Evolutionary conservation across 495 filamentous ascomycete species (phyloP).

Genomic region (Rostrohypoxylon terebratum): DNA sequence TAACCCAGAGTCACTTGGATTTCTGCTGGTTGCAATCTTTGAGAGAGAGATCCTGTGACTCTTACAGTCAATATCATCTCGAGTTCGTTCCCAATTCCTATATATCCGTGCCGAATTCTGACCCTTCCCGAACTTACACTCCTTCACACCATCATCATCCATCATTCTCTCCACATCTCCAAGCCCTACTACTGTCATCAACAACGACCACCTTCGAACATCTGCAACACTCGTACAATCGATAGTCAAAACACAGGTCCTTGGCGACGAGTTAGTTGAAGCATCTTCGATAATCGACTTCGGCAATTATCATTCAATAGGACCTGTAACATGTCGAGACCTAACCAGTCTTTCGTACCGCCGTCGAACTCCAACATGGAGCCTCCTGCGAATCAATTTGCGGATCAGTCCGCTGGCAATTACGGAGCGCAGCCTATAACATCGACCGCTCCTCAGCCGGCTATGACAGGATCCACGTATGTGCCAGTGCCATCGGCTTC

Average conservation of each 20-base stretch:
- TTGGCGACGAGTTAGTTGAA: conserved; percentile 2
- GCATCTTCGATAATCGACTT: not conserved
- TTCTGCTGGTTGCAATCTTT: not conserved
- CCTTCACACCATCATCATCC: not conserved
- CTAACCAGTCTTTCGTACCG: not conserved
- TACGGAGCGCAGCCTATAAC: not conserved
- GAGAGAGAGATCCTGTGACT: not conserved
- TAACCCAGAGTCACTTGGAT: not conserved
- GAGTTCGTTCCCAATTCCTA: not conserved
- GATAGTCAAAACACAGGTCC: not conserved
- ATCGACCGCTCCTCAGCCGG: conserved; percentile 14
- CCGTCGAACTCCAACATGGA: not conserved
- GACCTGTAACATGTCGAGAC: not conserved
- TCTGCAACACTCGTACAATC: not conserved
- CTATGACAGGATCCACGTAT: conserved; percentile 20
- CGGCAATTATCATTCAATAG: not conserved
- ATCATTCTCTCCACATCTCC: not conserved
- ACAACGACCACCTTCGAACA: not conserved
- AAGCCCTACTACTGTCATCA: not conserved
- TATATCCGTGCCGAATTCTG: not conserved
- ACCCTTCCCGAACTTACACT: not conserved
- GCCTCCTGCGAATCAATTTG: not conserved
- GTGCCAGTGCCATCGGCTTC: conserved; percentile 6
- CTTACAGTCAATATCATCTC: not conserved
- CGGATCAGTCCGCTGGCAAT: not conserved